phyloP scores from a whole-genome alignment of 2,329 filamentous ascomycete genomes.

The Ophiostoma himal-ulmi region DNA sequence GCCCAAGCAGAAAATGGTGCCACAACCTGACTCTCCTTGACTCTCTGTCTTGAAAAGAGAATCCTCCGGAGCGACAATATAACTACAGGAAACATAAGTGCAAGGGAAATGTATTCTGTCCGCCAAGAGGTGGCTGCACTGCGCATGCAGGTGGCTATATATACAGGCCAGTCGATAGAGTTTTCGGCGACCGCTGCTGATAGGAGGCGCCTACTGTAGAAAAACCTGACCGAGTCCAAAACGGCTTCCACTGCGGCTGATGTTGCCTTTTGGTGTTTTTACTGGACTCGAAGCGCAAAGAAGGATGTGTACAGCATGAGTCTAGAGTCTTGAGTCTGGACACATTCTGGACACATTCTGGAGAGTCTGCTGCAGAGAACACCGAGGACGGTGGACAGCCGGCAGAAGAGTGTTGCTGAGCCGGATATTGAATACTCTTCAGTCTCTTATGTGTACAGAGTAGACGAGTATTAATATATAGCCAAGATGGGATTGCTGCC shows the following conservation, averaged over 20 bases:
- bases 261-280: background rate
- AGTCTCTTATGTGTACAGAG: background rate
- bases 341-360: too few species aligned
- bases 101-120: background rate
- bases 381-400: too few species aligned
- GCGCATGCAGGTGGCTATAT: background rate
- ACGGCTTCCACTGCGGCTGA: background rate
- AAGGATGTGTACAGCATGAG: too few species aligned
- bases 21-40: background rate
- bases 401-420: too few species aligned
- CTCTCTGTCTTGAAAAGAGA: background rate
- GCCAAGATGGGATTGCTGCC: too few species aligned
- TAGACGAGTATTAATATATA: background rate
- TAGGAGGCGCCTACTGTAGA: background rate
- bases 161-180: background rate
- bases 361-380: too few species aligned
- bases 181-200: background rate
- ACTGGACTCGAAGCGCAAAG: too few species aligned
- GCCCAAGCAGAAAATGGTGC: background rate
- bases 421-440: too few species aligned
- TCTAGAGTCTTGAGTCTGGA: too few species aligned
- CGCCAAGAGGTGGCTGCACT: background rate
- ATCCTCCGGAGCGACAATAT: background rate
- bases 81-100: too few species aligned
- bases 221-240: background rate